Conservation (phyloP, 176 grass and related monocot species). For the Hordeum vulgare region MorexV3_pseudomolecules_assembly NC_058518.1:489583485-489583984, state of each 20-base stretch:
- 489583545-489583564: background rate
- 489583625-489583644: slow-evolving; percentile 40
- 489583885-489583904: too few species aligned
- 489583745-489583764: slow-evolving; percentile 11
- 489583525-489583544: background rate
- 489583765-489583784: slow-evolving; percentile 1
- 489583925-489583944: too few species aligned
- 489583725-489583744: slow-evolving; percentile 28
- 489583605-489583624: slow-evolving; percentile 20
- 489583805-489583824: too few species aligned
- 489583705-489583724: slow-evolving; percentile 24
- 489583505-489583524: background rate
- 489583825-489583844: too few species aligned
- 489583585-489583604: slow-evolving; percentile 41
- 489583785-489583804: too few species aligned
- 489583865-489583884: too few species aligned
- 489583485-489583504: background rate
- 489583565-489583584: background rate
- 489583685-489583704: slow-evolving; percentile 35
- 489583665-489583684: slow-evolving; percentile 34
- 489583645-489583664: slow-evolving; percentile 34
- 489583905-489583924: too few species aligned
- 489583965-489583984: too few species aligned
- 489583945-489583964: too few species aligned
- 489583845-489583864: too few species aligned